These are phyloP conservation scores for Calonectria hawksworthii DNA, from an alignment of 2,329 filamentous ascomycete genomes.

Conservation along the genomic window DNA sequence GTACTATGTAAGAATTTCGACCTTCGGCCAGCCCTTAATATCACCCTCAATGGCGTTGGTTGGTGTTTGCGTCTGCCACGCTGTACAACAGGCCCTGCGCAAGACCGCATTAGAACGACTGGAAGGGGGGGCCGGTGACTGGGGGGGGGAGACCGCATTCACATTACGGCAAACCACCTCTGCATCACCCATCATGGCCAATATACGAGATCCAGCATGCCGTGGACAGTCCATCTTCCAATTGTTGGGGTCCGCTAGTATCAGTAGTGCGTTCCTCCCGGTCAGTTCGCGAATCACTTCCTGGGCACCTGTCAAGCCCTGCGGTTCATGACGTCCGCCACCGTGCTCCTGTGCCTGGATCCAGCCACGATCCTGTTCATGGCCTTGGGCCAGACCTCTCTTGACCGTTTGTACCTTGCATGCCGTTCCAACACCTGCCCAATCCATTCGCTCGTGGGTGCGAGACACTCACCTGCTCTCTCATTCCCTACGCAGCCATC, in stretches of 20 bases:
- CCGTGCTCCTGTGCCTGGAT: slow-evolving; percentile 10
- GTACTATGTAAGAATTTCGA: slow-evolving; percentile 17
- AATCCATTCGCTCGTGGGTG: slow-evolving; percentile 1
- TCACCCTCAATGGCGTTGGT: slow-evolving; percentile 20
- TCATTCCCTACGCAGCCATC: slow-evolving; percentile 3
- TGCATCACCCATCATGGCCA: slow-evolving; percentile 1
- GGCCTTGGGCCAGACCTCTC: slow-evolving; percentile 6
- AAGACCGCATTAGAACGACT: background rate
- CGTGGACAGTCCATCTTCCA: slow-evolving; percentile 17
- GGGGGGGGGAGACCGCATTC: slow-evolving; percentile 15
- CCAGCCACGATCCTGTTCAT: slow-evolving; percentile 3
- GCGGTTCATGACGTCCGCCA: slow-evolving; percentile 2
- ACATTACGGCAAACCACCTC: slow-evolving; percentile 1
- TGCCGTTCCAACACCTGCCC: slow-evolving; percentile 15
- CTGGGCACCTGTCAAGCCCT: background rate
- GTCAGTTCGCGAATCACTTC: slow-evolving; percentile 12
- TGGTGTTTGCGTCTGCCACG: slow-evolving; percentile 29
- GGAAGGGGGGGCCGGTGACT: background rate
- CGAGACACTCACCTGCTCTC: background rate
- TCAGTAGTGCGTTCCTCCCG: background rate
- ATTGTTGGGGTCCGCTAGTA: slow-evolving; percentile 12
- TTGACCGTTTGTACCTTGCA: slow-evolving; percentile 16
- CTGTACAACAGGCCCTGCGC: slow-evolving; percentile 10
- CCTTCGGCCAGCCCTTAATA: slow-evolving; percentile 22
- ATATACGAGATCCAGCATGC: slow-evolving; percentile 15